These are phyloP conservation scores for Naganishia randhawae DNA, from an alignment of 768 basidiomycete genomes.

Conservation along the genomic window DNA sequence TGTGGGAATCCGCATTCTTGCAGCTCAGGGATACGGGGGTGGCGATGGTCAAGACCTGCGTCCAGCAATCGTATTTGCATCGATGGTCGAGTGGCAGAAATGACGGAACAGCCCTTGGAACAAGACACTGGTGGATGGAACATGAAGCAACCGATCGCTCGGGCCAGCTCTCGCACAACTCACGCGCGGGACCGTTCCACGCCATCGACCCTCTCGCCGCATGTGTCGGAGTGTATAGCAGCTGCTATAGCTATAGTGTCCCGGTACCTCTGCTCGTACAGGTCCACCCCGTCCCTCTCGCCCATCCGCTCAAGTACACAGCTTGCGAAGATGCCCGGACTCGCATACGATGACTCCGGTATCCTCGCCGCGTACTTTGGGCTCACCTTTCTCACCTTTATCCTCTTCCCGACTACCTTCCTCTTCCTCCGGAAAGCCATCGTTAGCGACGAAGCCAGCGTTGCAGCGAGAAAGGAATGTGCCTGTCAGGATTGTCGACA, in stretches of 20 bases:
- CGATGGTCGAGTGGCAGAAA: no score
- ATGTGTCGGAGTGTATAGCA: not conserved
- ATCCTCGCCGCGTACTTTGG: conserved; percentile 65
- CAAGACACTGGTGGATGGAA: not conserved
- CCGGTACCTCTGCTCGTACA: not conserved
- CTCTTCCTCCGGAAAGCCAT: conserved; percentile 45
- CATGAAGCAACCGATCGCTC: not conserved
- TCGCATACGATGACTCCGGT: conserved; percentile 52
- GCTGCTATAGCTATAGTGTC: no score
- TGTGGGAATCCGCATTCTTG: not conserved
- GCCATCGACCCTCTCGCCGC: not conserved
- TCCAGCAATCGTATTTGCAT: no score
- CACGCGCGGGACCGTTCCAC: not conserved
- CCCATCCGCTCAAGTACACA: not conserved
- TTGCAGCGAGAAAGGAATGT: conserved; percentile 28
- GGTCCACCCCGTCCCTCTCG: not conserved
- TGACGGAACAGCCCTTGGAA: not conserved
- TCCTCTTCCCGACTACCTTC: conserved; percentile 73
- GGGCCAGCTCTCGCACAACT: no score
- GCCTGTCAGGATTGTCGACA: conserved; percentile 23
- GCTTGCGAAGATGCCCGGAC: conserved; percentile 37
- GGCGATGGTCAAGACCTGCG: not conserved
- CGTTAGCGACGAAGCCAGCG: conserved; percentile 25
- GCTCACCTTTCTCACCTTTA: conserved; percentile 78
- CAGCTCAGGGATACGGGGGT: not conserved